Evolutionary conservation across 2,329 filamentous ascomycete species (phyloP).

Genomic region (Cadophora sp.): DNA sequence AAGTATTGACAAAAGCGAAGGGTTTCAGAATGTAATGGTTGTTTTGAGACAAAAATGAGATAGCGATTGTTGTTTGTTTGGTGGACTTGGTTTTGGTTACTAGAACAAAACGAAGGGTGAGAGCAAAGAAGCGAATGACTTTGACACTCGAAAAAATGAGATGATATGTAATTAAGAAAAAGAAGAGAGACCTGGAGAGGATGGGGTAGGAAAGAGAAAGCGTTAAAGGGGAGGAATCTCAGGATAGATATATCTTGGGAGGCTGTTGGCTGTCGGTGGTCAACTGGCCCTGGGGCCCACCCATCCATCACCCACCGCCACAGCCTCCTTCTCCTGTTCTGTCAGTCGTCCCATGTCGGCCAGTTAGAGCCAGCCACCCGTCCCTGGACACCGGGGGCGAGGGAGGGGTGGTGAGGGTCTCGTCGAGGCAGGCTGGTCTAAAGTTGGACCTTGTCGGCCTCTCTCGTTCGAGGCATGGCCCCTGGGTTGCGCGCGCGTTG

Average conservation of each 20-base stretch:
- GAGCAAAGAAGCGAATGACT: constrained; percentile 55
- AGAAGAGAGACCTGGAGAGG: constrained; percentile 40
- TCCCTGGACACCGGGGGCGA: constrained; percentile 14
- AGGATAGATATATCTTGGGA: constrained; percentile 39
- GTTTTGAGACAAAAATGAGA: constrained; percentile 27
- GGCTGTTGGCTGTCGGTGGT: constrained; percentile 34
- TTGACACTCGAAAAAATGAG: constrained; percentile 45
- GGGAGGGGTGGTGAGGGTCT: constrained; percentile 2
- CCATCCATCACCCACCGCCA: constrained; percentile 23
- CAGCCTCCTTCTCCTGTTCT: constrained; percentile 33
- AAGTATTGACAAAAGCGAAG: constrained; percentile 34
- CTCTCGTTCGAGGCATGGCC: constrained; percentile 9
- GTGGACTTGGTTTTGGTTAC: constrained; percentile 9
- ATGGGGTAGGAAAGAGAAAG: constrained; percentile 32
- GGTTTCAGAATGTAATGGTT: constrained; percentile 23
- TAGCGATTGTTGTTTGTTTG: constrained; percentile 41
- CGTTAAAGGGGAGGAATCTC: constrained; percentile 29
- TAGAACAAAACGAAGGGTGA: constrained; percentile 47
- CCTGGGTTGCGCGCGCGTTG: constrained; percentile 31
- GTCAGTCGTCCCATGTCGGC: constrained; percentile 32
- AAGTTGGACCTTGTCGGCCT: constrained; percentile 11
- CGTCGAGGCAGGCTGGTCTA: background rate
- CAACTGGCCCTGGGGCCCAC: constrained; percentile 5
- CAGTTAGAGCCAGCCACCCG: constrained; percentile 22
- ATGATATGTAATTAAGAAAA: constrained; percentile 38